These are phyloP conservation scores for Nemania serpens DNA, from an alignment of 2,329 filamentous ascomycete species.

Conservation along the genomic window DNA sequence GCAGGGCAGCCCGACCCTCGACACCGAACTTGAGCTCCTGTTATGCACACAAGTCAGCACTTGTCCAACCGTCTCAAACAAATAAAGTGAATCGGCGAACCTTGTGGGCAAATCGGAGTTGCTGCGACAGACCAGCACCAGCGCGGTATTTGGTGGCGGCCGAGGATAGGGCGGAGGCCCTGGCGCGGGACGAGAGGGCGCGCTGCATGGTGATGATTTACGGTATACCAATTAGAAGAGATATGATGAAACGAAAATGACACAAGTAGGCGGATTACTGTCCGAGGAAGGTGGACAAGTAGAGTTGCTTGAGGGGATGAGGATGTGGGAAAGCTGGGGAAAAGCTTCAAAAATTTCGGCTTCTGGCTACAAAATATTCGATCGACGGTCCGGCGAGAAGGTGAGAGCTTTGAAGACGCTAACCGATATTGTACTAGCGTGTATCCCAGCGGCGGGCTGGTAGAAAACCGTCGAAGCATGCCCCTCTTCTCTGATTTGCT, in stretches of 20 bases:
- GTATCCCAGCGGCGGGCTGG: conserved; percentile 11
- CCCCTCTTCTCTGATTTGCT: background rate
- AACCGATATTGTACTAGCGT: conserved; percentile 41
- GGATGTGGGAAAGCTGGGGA: conserved; percentile 35
- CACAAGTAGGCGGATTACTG: conserved; percentile 29
- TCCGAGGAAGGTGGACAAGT: conserved; percentile 15
- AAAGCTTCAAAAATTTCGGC: conserved; percentile 45
- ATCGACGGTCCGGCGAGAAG: conserved; percentile 30
- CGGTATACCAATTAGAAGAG: conserved; percentile 34
- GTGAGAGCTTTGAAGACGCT: conserved; percentile 37
- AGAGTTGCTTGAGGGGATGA: conserved; percentile 22
- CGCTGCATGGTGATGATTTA: conserved; percentile 81
- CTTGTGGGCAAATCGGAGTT: conserved; percentile 98
- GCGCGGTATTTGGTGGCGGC: conserved; percentile 68
- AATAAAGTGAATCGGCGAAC: conserved; percentile 52
- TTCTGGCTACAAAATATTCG: conserved; percentile 31
- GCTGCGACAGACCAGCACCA: conserved; percentile 72
- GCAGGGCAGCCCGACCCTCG: conserved; percentile 84
- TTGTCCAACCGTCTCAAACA: background rate
- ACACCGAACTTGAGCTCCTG: conserved; percentile 99
- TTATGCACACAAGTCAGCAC: conserved; percentile 32
- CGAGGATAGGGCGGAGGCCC: conserved; percentile 79
- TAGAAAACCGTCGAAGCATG: conserved; percentile 43
- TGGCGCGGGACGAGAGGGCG: conserved; percentile 79
- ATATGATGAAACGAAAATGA: conserved; percentile 35